These are phyloP conservation scores for Stachybotrys chlorohalonatus DNA, from an alignment of 2,329 filamentous ascomycete genomes.

Conservation along the genomic window DNA sequence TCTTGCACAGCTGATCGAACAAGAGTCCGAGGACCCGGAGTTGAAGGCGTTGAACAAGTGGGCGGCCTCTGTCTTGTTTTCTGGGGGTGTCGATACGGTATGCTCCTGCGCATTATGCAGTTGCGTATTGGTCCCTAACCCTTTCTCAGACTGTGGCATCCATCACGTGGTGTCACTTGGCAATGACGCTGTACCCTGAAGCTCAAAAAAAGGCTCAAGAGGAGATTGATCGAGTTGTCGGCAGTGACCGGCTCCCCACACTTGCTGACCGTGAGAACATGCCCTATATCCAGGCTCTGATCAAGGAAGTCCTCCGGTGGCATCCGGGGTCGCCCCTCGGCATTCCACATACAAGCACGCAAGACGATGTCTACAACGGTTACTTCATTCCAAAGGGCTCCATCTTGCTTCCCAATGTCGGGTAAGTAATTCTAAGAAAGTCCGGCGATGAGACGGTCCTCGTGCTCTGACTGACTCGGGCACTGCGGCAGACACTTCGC, in stretches of 20 bases:
- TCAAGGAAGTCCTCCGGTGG: conserved; percentile 35
- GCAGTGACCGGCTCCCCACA: conserved; percentile 22
- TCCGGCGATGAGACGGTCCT: too few species aligned
- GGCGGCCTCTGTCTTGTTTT: conserved; percentile 10
- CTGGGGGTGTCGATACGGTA: conserved; percentile 11
- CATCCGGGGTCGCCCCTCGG: conserved; percentile 19
- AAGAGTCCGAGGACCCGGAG: conserved; percentile 3
- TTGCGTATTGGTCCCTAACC: neutral
- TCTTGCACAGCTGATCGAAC: neutral
- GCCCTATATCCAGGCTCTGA: conserved; percentile 30
- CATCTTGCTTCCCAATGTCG: conserved; percentile 3
- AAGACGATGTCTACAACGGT: conserved; percentile 8
- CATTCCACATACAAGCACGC: conserved; percentile 5
- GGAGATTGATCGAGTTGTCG: conserved; percentile 30
- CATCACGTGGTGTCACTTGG: conserved; percentile 15
- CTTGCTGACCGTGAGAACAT: conserved; percentile 26
- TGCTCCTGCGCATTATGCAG: neutral
- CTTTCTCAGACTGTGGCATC: neutral
- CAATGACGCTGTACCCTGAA: conserved; percentile 30
- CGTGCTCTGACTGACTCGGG: conserved; percentile 7
- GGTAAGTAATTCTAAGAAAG: too few species aligned
- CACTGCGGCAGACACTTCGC: conserved; percentile 10
- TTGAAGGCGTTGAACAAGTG: conserved; percentile 8
- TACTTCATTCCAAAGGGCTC: conserved; percentile 9
- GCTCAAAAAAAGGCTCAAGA: conserved; percentile 14